Conservation (phyloP, 371 early-diverging fungal genomes). For the Dichotomocladium elegans region DNA sequence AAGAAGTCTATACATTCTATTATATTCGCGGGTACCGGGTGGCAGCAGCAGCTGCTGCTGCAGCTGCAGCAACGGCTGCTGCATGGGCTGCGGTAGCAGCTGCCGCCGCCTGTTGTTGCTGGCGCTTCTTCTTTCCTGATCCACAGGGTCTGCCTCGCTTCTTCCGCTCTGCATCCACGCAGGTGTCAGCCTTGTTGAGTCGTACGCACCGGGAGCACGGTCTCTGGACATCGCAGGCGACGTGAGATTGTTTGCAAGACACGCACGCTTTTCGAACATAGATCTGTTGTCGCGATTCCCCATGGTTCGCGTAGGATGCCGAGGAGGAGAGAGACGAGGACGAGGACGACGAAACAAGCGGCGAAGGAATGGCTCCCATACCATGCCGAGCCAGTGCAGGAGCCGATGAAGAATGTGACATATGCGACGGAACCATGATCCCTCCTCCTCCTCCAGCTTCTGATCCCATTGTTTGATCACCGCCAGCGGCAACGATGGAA, state of each 20-base stretch:
- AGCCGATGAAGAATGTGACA: too few relatives aligned
- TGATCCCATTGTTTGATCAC: background rate
- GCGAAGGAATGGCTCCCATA: background rate
- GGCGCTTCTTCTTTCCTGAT: constrained; percentile 27
- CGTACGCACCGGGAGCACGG: constrained; percentile 60
- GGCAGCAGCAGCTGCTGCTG: too few relatives aligned
- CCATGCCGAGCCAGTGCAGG: background rate
- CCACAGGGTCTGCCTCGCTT: constrained; percentile 55
- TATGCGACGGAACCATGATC: background rate
- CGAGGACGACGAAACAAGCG: constrained; percentile 1
- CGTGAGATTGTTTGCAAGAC: constrained; percentile 51
- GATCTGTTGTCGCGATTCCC: constrained; percentile 6
- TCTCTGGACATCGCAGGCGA: constrained; percentile 55
- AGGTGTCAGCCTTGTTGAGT: constrained; percentile 44
- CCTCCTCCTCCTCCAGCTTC: too few relatives aligned
- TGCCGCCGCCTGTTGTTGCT: background rate
- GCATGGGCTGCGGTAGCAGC: background rate
- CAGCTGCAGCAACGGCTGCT: background rate
- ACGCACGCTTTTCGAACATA: constrained; percentile 59
- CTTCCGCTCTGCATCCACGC: constrained; percentile 55
- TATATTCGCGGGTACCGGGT: background rate
- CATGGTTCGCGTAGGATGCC: background rate
- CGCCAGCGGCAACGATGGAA: background rate
- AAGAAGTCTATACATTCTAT: background rate
- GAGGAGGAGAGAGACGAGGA: constrained; percentile 4